These are phyloP conservation scores for Ambrosia trifida DNA, from an alignment of 129 eudicot genomes.

Conservation along the genomic window DNA sequence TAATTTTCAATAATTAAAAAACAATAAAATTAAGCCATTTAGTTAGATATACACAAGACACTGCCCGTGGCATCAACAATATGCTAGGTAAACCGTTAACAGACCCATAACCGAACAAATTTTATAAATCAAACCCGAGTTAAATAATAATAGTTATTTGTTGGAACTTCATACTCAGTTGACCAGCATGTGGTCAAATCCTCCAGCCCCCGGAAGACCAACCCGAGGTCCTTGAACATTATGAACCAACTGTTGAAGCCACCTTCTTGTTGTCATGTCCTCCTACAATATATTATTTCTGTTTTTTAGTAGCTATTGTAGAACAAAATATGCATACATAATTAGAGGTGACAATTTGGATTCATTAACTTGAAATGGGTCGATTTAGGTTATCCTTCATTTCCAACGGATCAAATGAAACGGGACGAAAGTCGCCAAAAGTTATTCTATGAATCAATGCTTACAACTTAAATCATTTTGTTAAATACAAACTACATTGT, in stretches of 20 bases:
- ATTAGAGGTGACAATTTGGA: too few species aligned
- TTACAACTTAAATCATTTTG: neutral
- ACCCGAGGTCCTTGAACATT: constrained; percentile 43
- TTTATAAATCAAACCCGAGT: neutral
- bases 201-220: constrained; percentile 65
- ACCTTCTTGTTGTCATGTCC: constrained; percentile 20
- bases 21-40: constrained; percentile 12
- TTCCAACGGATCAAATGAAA: neutral
- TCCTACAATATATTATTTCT: neutral
- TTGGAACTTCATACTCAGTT: constrained; percentile 29
- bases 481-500: neutral
- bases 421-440: neutral
- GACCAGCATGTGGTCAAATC: constrained; percentile 76
- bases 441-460: neutral
- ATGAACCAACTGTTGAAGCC: constrained; percentile 27
- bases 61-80: constrained; percentile 1
- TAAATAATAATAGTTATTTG: constrained; percentile 4
- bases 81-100: constrained; percentile 14
- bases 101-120: neutral
- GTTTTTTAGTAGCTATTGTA: too few species aligned
- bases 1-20: constrained; percentile 2
- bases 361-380: neutral
- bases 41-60: constrained; percentile 26
- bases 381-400: neutral
- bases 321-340: too few species aligned